Percentiles rank a stretch among this genome's conserved stretches.
phyloP scores from a whole-genome alignment of 2,329 filamentous ascomycete genomes.

The Chrysosporium keratinophilum region DNA sequence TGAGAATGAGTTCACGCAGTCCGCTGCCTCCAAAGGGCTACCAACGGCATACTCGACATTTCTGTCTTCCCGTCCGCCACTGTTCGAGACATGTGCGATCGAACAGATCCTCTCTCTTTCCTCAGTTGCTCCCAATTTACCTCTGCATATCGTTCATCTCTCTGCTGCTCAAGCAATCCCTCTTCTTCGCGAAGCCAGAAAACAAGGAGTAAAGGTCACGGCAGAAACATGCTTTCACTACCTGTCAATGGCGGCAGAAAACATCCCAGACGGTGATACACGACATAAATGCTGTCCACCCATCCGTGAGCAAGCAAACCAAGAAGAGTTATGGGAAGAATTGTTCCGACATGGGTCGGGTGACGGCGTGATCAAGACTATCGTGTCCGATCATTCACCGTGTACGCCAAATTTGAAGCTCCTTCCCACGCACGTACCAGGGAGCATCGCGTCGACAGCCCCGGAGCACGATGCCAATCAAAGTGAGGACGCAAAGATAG shows the following conservation, averaged over 20 bases:
- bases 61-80: conserved; percentile 75
- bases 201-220: conserved; percentile 69
- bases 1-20: conserved; percentile 51
- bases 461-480: conserved; percentile 22
- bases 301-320: conserved; percentile 70
- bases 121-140: conserved; percentile 66
- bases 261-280: conserved; percentile 74
- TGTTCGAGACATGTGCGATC: conserved; percentile 85
- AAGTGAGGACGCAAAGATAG: conserved; percentile 37
- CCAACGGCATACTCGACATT: conserved; percentile 78
- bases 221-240: conserved; percentile 97
- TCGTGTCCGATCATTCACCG: conserved; percentile 92
- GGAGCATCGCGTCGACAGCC: conserved; percentile 26
- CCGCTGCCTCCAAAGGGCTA: conserved; percentile 48
- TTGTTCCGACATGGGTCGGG: conserved; percentile 45
- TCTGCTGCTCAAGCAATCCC: conserved; percentile 84
- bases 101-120: conserved; percentile 75
- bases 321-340: conserved; percentile 79
- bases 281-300: conserved; percentile 92
- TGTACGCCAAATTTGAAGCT: conserved; percentile 93
- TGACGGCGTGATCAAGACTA: conserved; percentile 75
- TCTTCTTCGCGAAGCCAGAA: conserved; percentile 62
- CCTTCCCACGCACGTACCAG: conserved; percentile 60
- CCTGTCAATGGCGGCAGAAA: conserved; percentile 70
- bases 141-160: conserved; percentile 87